phyloP scores from a whole-genome alignment of 164 flowering plant genomes.

The Dillenia turbinata region DNA sequence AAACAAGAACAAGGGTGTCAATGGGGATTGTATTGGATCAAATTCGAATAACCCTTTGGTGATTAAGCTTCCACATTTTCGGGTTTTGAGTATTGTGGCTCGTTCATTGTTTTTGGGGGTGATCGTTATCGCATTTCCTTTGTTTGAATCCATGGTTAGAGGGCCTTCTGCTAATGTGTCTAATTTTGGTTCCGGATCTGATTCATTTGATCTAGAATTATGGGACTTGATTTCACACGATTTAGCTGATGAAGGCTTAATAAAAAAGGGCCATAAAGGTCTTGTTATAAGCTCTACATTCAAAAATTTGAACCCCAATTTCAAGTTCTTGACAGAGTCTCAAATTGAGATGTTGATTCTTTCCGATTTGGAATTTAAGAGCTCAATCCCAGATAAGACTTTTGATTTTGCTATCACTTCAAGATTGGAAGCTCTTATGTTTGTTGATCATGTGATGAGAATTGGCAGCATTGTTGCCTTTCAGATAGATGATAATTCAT shows the following conservation, averaged over 20 bases:
- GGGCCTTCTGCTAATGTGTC: not conserved
- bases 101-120: constrained; percentile 42
- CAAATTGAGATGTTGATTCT: constrained; percentile 25
- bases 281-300: constrained; percentile 24
- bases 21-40: too few relatives aligned
- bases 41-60: constrained; percentile 8
- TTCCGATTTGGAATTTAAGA: constrained; percentile 24
- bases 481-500: constrained; percentile 20
- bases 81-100: constrained; percentile 39
- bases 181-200: not conserved
- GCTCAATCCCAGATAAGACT: constrained; percentile 22
- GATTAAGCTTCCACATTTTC: constrained; percentile 33
- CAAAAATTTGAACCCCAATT: not conserved
- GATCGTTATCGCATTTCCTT: constrained; percentile 41
- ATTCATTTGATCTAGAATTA: constrained; percentile 1
- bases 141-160: constrained; percentile 15
- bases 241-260: constrained; percentile 44
- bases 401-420: constrained; percentile 37
- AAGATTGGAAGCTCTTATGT: constrained; percentile 10
- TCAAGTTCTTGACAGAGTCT: constrained; percentile 9
- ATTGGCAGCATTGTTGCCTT: constrained; percentile 44
- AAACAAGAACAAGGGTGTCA: too few relatives aligned
- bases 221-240: constrained; percentile 41
- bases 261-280: constrained; percentile 32
- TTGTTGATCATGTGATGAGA: constrained; percentile 46